Evolutionary conservation across 179 eudicot genomes (phyloP).

Genomic region (Silene coronaria): DNA sequence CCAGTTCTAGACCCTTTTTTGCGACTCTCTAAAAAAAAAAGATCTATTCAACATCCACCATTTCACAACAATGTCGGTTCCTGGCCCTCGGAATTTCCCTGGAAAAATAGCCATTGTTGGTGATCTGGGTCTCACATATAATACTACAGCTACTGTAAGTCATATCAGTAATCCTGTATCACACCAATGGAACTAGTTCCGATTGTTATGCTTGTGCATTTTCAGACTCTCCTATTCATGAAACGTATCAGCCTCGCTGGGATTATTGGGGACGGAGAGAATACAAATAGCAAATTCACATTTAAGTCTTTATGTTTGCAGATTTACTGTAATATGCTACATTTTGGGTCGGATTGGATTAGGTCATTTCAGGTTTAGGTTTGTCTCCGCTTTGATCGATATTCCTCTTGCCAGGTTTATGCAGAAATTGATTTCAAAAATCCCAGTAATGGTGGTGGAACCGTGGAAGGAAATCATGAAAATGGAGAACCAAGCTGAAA

Average conservation of each 20-base stretch:
- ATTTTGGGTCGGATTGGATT: too few relatives aligned
- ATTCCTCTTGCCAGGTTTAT: slow-evolving; percentile 52
- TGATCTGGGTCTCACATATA: slow-evolving; percentile 89
- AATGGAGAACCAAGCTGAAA: slow-evolving; percentile 69
- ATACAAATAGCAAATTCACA: background rate
- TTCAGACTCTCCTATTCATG: slow-evolving; percentile 76
- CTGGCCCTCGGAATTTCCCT: slow-evolving; percentile 58
- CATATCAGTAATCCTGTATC: slow-evolving; percentile 72
- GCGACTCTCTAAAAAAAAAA: too few relatives aligned
- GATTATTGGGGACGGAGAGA: slow-evolving; percentile 94
- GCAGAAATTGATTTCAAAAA: slow-evolving; percentile 67
- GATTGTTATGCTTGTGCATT: slow-evolving; percentile 90
- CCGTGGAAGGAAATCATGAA: slow-evolving; percentile 99
- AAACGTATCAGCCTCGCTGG: slow-evolving; percentile 97
- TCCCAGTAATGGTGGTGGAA: slow-evolving; percentile 90
- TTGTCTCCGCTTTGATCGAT: background rate
- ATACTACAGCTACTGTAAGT: slow-evolving; percentile 59
- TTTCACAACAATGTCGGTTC: slow-evolving; percentile 82
- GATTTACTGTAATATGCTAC: too few relatives aligned
- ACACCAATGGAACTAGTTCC: slow-evolving; percentile 84
- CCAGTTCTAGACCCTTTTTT: too few relatives aligned
- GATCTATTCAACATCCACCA: too few relatives aligned
- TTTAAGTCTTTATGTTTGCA: too few relatives aligned
- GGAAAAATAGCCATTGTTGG: slow-evolving; percentile 69
- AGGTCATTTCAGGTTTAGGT: background rate